Evolutionary conservation across 73 alveolate species (phyloP), one percentile per base, ranked within the genome.

Genomic region (Paramecium bursaria): DNA sequence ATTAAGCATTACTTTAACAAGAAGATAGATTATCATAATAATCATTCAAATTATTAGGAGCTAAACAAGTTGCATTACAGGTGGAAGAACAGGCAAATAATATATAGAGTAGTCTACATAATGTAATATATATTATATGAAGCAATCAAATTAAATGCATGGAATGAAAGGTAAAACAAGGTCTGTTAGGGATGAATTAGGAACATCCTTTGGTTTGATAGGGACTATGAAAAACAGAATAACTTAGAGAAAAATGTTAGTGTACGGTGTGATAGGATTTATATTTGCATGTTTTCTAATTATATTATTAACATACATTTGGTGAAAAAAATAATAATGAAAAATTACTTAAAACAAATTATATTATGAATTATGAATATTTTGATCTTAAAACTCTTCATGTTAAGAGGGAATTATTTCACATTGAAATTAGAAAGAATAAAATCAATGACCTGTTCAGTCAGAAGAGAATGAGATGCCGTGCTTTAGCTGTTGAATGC

Each of bases 221-320:
- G n/a, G n/a, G n/a, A n/a, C n/a, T n/a, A 67, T 67, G 82, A 67
- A 67, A 42, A 67, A 67, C 21, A 31, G 82, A 67, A 67, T 61
- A 35, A 13, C 42, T 39, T 23, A 61, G 50, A 61, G 42, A 61
- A 61, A 35, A 15, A 23, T 61, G 5, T 17, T 61, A 61, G 57
- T 61, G 11, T 61, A 61, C 19, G 80, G 80, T 14, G 80, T 61
- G 4, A 35, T 61, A 35, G 80, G 80, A 29, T 23, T 61, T 29
- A 61, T 67, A 39, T 27, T 46, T 26, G n/a, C n/a, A n/a, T n/a
- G n/a, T n/a, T n/a, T n/a, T n/a, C n/a, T n/a, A n/a, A n/a, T n/a
- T n/a, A n/a, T n/a, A n/a, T n/a, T n/a, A n/a, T n/a, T n/a, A n/a
- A n/a, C n/a, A n/a, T n/a, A n/a, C n/a, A n/a, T n/a, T n/a, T n/a